Base-by-base conservation (phyloP, 2,329 filamentous ascomycete genomes). In the Colletotrichum caudatum region DNA sequence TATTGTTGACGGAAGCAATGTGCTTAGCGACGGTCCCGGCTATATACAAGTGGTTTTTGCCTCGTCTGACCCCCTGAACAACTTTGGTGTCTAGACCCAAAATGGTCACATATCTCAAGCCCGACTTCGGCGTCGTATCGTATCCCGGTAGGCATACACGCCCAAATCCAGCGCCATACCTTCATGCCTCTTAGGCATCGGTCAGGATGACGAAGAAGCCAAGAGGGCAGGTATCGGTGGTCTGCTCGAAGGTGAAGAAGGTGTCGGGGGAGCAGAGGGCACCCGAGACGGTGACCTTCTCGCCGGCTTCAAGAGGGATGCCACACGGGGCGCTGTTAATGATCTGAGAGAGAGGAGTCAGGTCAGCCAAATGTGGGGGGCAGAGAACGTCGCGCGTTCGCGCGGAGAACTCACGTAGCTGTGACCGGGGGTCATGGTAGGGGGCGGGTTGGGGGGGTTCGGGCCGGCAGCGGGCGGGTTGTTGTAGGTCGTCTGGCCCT, bases 131-230 rank as follows among this genome's bases (percentile, higher is more conserved):
- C 29, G 3, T 29, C 29, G 3, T 29, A 29, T 29, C 29, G 3
- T 29, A 29, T 4, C 29, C 29, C 29, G 3, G 29, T 18, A 5
- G 37, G 14, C 1, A 39, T 14, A 14, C 11, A 5, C 23, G 16
- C 4, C 20, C 9, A 5, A 18, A 8, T 1, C 29, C 37, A 11
- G 29, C 11, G 3, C n/a, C 8, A 1, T 11, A 46, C 3, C 3
- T 20, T 7, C 2, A 1, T 20, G 20, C 20, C 44, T 8, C 23
- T 71, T 23, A 71, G 12, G 51, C 66, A n/a, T 72, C 48, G 1
- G 69, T 70, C 11, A 72, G 39, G 39, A 72, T 33, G 20, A 72
- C 69, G n/a, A 64, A 72, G 37, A 72, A 72, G 11, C 69, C 69
- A 0, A 72, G 20, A 1, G 69, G 66, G 61, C 66, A 72, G 37